phyloP scores from a whole-genome alignment of 2,329 filamentous ascomycete species.

The Calonectria hongkongensis region DNA sequence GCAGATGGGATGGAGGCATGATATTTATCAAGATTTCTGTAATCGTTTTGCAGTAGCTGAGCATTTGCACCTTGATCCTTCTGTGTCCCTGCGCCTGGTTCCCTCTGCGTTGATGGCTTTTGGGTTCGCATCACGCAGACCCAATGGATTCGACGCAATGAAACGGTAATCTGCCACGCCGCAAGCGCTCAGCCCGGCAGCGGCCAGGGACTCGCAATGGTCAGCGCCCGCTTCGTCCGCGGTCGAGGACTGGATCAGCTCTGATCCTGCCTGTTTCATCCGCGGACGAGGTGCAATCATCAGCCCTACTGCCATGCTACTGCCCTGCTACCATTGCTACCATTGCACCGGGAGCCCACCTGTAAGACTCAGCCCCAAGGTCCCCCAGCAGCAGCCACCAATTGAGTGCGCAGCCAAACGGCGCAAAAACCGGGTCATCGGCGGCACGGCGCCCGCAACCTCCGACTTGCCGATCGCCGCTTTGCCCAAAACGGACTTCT shows the following conservation, averaged over 20 bases:
- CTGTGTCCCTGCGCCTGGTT: not conserved
- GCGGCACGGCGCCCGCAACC: conserved; percentile 1
- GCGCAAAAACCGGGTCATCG: not conserved
- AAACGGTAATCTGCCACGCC: conserved; percentile 10
- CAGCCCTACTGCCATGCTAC: conserved; percentile 12
- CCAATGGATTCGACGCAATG: conserved; percentile 17
- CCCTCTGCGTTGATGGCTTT: not conserved
- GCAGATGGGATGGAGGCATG: conserved; percentile 12
- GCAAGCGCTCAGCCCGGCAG: conserved; percentile 12
- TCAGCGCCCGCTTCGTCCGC: conserved; percentile 1
- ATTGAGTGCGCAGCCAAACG: not conserved
- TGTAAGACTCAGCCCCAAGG: conserved; percentile 19
- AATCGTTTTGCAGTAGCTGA: not conserved
- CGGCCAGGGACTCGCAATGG: not conserved
- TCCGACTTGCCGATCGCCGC: conserved; percentile 19
- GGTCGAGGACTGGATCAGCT: not conserved
- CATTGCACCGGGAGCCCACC: not conserved
- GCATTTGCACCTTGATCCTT: not conserved
- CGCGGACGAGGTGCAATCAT: conserved; percentile 3
- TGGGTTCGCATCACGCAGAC: not conserved
- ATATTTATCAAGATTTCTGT: conserved; percentile 1
- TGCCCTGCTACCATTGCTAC: not conserved
- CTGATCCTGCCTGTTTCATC: conserved; percentile 4
- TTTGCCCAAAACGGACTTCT: conserved; percentile 6
- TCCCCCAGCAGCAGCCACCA: not conserved